Percentiles rank a stretch among this genome's conserved stretches.
Evolutionary conservation across 352 stramenopile genomes (phyloP).

Genomic region (Globisporangium barbulae): DNA sequence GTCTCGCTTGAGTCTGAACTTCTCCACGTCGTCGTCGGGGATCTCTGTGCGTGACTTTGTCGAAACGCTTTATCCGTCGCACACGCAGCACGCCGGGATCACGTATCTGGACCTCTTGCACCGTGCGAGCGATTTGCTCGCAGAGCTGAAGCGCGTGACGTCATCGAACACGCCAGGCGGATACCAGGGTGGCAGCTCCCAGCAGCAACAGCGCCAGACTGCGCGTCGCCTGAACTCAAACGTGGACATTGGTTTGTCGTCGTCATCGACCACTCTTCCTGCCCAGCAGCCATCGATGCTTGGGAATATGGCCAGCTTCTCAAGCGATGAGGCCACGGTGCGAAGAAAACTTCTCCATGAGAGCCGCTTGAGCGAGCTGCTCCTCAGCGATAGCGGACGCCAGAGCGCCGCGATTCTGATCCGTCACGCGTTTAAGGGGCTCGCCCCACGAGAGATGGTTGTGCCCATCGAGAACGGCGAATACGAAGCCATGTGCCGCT

Average conservation of each 20-base stretch:
- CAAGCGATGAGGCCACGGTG: constrained; percentile 31
- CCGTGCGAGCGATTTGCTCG: constrained; percentile 52
- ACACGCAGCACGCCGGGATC: constrained; percentile 21
- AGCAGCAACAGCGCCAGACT: constrained; percentile 37
- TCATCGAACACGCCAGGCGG: not conserved
- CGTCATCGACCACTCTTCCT: constrained; percentile 9
- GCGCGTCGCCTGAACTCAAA: constrained; percentile 37
- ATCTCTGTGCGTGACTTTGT: constrained; percentile 58
- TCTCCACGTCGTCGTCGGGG: constrained; percentile 27
- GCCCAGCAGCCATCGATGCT: constrained; percentile 23
- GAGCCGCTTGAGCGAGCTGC: constrained; percentile 48
- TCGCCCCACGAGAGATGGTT: constrained; percentile 59
- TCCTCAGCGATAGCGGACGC: constrained; percentile 45
- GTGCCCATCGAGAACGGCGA: constrained; percentile 65
- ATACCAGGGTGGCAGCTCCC: constrained; percentile 11
- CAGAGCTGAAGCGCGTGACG: constrained; percentile 31
- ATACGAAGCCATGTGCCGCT: constrained; percentile 63
- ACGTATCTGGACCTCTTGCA: constrained; percentile 65
- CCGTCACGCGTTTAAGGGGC: constrained; percentile 70
- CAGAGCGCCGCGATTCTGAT: constrained; percentile 68
- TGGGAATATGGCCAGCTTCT: constrained; percentile 13
- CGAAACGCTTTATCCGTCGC: constrained; percentile 50
- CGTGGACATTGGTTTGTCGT: constrained; percentile 11
- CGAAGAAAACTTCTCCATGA: constrained; percentile 59
- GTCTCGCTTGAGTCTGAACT: constrained; percentile 57